Evolutionary conservation across 495 filamentous ascomycete species (phyloP).

Genomic region (Daldinia grandis): DNA sequence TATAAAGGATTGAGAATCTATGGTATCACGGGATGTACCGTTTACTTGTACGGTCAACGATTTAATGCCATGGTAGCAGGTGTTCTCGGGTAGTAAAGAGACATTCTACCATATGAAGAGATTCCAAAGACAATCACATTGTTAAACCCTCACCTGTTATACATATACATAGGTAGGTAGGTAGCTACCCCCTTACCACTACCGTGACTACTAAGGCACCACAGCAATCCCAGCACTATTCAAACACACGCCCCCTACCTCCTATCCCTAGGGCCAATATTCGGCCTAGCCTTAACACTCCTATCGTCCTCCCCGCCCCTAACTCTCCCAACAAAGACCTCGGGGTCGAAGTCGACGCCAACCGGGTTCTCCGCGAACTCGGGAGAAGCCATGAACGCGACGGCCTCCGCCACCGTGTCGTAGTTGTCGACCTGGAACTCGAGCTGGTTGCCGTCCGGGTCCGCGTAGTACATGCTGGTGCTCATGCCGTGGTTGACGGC

Average conservation of each 20-base stretch:
- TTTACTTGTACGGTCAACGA: no score
- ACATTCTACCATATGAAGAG: no score
- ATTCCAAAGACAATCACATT: no score
- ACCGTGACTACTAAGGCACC: no score
- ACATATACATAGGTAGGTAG: no score
- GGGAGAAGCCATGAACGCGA: slow-evolving; percentile 43
- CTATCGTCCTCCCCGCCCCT: slow-evolving; percentile 40
- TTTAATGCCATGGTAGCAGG: no score
- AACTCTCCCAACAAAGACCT: slow-evolving; percentile 43
- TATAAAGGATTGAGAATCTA: no score
- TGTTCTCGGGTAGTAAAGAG: no score
- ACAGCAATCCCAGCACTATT: not conserved
- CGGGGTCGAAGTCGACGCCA: slow-evolving; percentile 45
- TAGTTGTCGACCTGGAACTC: slow-evolving; percentile 57
- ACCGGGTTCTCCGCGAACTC: slow-evolving; percentile 45
- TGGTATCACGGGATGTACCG: no score
- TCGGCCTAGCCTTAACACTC: slow-evolving; percentile 17
- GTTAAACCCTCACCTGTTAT: no score
- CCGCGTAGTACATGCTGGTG: slow-evolving; percentile 54
- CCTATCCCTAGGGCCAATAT: slow-evolving; percentile 14
- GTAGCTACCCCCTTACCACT: no score
- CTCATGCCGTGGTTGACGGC: slow-evolving; percentile 55
- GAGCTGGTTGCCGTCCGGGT: slow-evolving; percentile 55
- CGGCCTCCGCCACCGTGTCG: slow-evolving; percentile 44
- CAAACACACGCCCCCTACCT: not conserved